A percentile compares a stretch with the other conserved stretches of the same genome.
These are phyloP conservation scores for Metarhizium album DNA, from an alignment of 2,329 filamentous ascomycete genomes.

Conservation along the genomic window DNA sequence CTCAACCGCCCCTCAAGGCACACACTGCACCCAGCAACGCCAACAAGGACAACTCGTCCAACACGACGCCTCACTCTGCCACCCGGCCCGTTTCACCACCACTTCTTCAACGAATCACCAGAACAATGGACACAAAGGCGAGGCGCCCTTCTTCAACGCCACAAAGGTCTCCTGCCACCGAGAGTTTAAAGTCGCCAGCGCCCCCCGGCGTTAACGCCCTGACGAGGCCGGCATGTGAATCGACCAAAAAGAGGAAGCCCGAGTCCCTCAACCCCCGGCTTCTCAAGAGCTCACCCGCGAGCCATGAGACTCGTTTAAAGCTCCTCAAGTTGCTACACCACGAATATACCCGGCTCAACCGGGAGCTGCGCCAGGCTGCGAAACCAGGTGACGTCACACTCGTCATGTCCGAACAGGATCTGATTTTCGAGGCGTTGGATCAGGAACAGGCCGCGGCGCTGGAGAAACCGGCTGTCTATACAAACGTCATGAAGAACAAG, in stretches of 20 bases:
- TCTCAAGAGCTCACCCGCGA: constrained; percentile 46
- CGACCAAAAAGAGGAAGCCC: constrained; percentile 11
- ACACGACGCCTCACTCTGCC: constrained; percentile 8
- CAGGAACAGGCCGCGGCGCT: constrained; percentile 68
- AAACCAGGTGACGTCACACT: constrained; percentile 39
- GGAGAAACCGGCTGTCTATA: constrained; percentile 61
- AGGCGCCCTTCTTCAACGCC: not conserved
- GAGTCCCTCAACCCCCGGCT: constrained; percentile 59
- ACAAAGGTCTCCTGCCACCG: not conserved
- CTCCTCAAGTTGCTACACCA: constrained; percentile 54
- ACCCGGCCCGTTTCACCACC: constrained; percentile 24
- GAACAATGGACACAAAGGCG: constrained; percentile 4
- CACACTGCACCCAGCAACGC: not conserved
- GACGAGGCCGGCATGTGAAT: not conserved
- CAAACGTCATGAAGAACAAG: constrained; percentile 72
- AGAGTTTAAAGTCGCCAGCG: not conserved
- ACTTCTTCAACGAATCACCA: constrained; percentile 12
- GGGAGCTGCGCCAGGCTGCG: constrained; percentile 41
- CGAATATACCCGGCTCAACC: constrained; percentile 57
- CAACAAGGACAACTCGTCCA: not conserved
- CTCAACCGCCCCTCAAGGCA: constrained; percentile 5
- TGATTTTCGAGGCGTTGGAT: constrained; percentile 60
- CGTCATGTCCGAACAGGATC: constrained; percentile 50
- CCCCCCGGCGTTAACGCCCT: not conserved
- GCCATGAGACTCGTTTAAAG: constrained; percentile 43